Evolutionary conservation across 306 rosid species (phyloP).

Genomic region (Prunus padus): DNA sequence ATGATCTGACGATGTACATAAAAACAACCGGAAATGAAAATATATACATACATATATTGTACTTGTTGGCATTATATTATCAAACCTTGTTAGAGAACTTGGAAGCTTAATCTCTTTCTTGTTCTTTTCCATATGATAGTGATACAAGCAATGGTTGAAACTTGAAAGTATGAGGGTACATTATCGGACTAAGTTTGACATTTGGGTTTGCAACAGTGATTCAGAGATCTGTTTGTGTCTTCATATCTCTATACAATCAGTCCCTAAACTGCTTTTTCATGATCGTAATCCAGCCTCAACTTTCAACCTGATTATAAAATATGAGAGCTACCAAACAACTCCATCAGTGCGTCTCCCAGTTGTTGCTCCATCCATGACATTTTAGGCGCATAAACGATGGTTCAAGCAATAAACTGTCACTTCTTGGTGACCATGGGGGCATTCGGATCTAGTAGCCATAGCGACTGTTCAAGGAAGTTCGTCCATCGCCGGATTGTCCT

Average conservation of each 20-base stretch:
- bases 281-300: neutral
- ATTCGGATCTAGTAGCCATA: conserved; percentile 60
- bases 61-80: too few relatives aligned
- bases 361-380: conserved; percentile 4
- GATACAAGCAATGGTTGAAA: neutral
- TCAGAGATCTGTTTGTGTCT: neutral
- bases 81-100: too few relatives aligned
- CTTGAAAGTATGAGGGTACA: neutral
- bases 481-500: conserved; percentile 98
- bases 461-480: conserved; percentile 75
- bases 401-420: conserved; percentile 2
- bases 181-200: neutral
- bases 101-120: neutral
- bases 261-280: too few relatives aligned
- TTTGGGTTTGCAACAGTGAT: neutral
- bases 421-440: neutral
- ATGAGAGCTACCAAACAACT: neutral
- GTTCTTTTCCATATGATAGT: neutral
- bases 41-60: too few relatives aligned
- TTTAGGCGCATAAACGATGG: neutral
- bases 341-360: neutral
- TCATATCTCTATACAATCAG: neutral
- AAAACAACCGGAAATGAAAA: too few relatives aligned
- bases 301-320: neutral
- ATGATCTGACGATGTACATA: too few relatives aligned